phyloP scores from a whole-genome alignment of 495 filamentous ascomycete genomes.

The Penicillium nucicola region DNA sequence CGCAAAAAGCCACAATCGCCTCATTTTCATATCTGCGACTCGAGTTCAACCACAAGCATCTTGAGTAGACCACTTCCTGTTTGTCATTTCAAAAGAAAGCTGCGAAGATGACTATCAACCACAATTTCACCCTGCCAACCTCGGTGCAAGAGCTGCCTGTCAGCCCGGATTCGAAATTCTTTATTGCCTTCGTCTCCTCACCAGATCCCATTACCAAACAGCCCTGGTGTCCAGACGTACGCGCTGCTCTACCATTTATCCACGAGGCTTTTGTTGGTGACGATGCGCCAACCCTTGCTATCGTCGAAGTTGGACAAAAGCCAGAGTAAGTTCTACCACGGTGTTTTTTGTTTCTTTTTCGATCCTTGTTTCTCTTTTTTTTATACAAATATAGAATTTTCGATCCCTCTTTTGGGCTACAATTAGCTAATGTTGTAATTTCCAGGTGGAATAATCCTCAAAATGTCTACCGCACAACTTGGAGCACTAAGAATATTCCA shows the following conservation, averaged over 20 bases:
- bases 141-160: conserved; percentile 18
- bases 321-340: conserved; percentile 18
- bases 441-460: conserved; percentile 27
- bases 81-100: no score
- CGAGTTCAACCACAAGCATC: no score
- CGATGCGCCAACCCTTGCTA: conserved; percentile 17
- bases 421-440: neutral
- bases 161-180: conserved; percentile 15
- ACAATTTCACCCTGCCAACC: conserved; percentile 19
- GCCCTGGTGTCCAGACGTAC: conserved; percentile 34
- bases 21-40: no score
- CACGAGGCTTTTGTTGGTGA: conserved; percentile 15
- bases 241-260: conserved; percentile 26
- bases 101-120: conserved; percentile 26
- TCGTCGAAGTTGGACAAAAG: conserved; percentile 28
- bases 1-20: no score
- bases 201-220: conserved; percentile 23
- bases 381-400: no score
- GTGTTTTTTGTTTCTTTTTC: neutral
- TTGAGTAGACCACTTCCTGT: no score
- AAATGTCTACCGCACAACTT: conserved; percentile 27
- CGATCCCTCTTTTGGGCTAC: no score
- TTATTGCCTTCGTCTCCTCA: conserved; percentile 28
- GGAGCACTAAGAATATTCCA: conserved; percentile 24
- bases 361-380: no score